Evolutionary conservation across 148 eudicot genomes (phyloP), one percentile per base, ranked within the genome.

Genomic region (Rhododendron vialii): DNA sequence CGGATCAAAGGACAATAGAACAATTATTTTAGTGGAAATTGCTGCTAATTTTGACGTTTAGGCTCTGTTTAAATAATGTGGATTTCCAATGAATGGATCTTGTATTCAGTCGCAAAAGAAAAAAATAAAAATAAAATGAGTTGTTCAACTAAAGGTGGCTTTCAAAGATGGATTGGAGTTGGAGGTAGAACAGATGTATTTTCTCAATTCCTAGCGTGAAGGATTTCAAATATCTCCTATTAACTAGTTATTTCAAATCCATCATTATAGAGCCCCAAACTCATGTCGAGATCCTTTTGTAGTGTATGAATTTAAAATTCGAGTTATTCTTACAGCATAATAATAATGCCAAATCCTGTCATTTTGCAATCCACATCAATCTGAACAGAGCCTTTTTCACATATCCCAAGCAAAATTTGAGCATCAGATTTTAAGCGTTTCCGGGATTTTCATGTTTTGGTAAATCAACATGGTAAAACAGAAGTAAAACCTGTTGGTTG

Each of bases 401-500:
- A 55, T 55, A 63, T 24, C 20, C 53, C 15, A 6, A 43, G 53
- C 50, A 78, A 78, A 41, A 78, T 20, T 41, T 20, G 53, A 18
- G 38, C 7, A 24, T 20, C 28, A 76, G 50, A 36, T 84, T 30
- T 26, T 36, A 84, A 30, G 24, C 57, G 48, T 10, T 61, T 41
- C 71, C 11, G 1, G 28, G 71, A 63, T 63, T 24, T 24, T 63
- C 71, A 63, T 63, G 71, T 63, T 63, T n/a, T 22, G 11, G 71
- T 22, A 63, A 63, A 61, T 61, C 26, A 22, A n/a, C 28, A 7
- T 63, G 71, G 28, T 63, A 38, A 36, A 65, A 5, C 69, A 53
- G 26, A 83, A 24, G 43, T 75, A 69, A 24, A 38, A 59, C 85
- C 45, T 83, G 43, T 86, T 76, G 90, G 28, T 82, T 94, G 90